Base-by-base conservation (phyloP, 768 basidiomycete species). In the Krasilnikovozyma curviuscula region DNA sequence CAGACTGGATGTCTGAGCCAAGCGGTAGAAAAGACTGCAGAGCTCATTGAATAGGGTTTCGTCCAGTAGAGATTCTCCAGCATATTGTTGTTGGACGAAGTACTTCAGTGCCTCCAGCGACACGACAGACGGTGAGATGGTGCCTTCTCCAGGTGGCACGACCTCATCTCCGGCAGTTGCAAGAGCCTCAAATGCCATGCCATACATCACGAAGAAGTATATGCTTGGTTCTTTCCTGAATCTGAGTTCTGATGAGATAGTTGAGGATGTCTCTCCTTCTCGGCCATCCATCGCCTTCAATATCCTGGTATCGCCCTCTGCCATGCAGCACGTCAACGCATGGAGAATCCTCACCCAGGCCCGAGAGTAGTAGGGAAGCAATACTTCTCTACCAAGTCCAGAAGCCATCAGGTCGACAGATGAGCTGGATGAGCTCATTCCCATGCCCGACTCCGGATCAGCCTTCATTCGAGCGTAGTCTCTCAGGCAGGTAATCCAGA, bases 401-500 rank as follows among this genome's bases (percentile, higher is more conserved):
- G 81, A 79, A 61, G 50, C 34, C 45, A 46, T 40, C 28, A 42
- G 39, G 19, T 52, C 50, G n/a, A 40, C 45, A 7, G 40, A 41
- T 4, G 35, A 46, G 12, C 32, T 32, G 30, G 45, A 31, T 14
- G 82, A 74, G 0, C 77, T 67, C 50, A 86, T 81, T 30, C 83
- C 57, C 44, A 64, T 57, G 3, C 46, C 44, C 14, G 54, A 54
- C 16, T 95, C 91, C 0, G 85, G 84, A 58, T 91, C 88, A 5
- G 81, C 78, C 35, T 83, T 71, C 37, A 95, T 77, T 50, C 79
- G 79, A 1, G 91, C 89, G 56, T 91, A 98, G 63, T 98, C 91
- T 3, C 88, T 72, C 27, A 98, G 68, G 2, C 81, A 73, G 0
- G 81, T 78, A 35, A 93, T 72, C 91, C 91, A 98, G 46, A 91